These are phyloP conservation scores for Plasmodium ovale DNA, from an alignment of 169 alveolate genomes.

Conservation along the genomic window DNA sequence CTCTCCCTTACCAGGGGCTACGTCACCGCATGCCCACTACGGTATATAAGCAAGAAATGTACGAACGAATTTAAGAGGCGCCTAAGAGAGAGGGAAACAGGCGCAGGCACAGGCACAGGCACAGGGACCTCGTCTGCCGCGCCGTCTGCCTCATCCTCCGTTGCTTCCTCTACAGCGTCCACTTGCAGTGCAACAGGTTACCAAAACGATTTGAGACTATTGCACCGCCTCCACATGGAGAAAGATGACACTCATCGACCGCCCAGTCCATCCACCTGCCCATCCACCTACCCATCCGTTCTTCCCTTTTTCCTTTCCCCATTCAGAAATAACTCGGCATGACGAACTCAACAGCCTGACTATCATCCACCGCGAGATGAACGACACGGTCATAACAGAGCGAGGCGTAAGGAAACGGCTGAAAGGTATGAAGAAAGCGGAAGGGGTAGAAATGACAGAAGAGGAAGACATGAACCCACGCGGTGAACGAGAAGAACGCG, in stretches of 20 bases:
- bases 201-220: neutral
- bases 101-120: neutral
- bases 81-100: neutral
- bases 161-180: neutral
- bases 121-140: neutral
- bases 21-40: slow-evolving; percentile 35
- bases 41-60: neutral
- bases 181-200: neutral
- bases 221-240: neutral
- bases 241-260: too few species aligned
- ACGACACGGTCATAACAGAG: slow-evolving; percentile 30
- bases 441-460: neutral
- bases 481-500: too few species aligned
- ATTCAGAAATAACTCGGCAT: neutral
- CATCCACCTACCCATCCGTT: neutral
- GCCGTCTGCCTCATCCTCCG: neutral
- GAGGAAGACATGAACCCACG: neutral
- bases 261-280: neutral
- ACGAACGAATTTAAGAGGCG: neutral
- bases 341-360: slow-evolving; percentile 46
- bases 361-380: slow-evolving; percentile 10
- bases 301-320: neutral
- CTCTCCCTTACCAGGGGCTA: slow-evolving; percentile 26
- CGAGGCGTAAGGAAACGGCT: neutral
- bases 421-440: neutral